These are phyloP conservation scores for Cordyceps tenuipes DNA, from an alignment of 2,329 filamentous ascomycete species.

Conservation along the genomic window DNA sequence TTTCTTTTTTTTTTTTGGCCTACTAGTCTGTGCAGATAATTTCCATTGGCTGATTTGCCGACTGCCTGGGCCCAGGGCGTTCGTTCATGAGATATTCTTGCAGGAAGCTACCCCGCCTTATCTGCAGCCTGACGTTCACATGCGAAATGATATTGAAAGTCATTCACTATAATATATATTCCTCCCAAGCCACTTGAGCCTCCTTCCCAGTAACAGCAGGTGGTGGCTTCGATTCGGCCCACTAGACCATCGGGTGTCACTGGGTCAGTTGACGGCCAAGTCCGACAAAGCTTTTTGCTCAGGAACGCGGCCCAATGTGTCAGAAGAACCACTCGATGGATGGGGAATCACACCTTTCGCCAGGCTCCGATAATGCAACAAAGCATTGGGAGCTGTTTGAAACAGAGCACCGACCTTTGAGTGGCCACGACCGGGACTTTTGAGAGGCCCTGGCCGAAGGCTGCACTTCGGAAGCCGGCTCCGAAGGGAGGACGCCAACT, in stretches of 20 bases:
- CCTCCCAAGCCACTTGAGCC: neutral
- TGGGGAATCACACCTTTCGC: neutral
- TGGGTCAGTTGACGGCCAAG: constrained; percentile 1
- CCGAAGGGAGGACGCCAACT: neutral
- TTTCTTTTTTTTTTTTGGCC: neutral
- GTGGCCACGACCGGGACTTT: neutral
- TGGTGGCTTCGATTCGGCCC: neutral
- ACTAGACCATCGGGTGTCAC: neutral
- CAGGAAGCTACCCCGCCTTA: neutral
- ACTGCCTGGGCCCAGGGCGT: neutral
- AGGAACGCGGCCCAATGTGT: neutral
- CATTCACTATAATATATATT: neutral
- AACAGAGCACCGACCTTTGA: too few species aligned
- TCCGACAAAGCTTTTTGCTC: neutral
- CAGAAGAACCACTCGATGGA: neutral
- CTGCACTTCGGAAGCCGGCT: neutral
- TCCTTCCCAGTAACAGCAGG: neutral
- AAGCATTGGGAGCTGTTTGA: neutral
- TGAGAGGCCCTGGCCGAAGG: neutral
- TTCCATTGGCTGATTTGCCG: neutral
- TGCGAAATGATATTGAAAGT: neutral
- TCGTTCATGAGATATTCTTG: neutral
- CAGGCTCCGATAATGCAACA: neutral
- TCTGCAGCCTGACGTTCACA: neutral
- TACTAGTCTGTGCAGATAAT: neutral